These are phyloP conservation scores for Citrus sp. DNA, from an alignment of 345 rosid genomes.

Conservation along the genomic window DNA sequence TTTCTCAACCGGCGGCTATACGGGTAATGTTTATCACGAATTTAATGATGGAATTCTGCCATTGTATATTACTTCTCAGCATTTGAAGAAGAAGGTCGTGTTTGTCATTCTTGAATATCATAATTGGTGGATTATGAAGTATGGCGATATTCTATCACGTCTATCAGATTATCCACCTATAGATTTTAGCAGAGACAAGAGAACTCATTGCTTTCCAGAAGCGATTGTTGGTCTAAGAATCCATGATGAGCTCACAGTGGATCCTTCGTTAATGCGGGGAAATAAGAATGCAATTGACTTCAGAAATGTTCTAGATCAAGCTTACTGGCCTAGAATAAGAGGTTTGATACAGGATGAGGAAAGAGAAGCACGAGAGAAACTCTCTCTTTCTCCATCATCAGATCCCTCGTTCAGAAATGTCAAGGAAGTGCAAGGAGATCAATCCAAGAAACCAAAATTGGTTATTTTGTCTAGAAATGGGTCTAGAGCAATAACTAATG, in stretches of 20 bases:
- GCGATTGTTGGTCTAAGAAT: constrained; percentile 72
- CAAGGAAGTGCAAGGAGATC: constrained; percentile 6
- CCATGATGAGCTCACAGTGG: constrained; percentile 67
- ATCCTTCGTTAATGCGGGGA: constrained; percentile 37
- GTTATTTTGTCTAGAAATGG: constrained; percentile 63
- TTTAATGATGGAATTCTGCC: constrained; percentile 85
- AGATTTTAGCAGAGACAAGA: constrained; percentile 56
- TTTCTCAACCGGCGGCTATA: constrained; percentile 85
- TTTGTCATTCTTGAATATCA: constrained; percentile 81
- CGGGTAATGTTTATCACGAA: constrained; percentile 81
- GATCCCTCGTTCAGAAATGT: background rate
- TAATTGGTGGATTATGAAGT: constrained; percentile 80
- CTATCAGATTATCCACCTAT: constrained; percentile 55
- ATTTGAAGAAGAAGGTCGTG: constrained; percentile 61
- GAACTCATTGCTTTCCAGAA: constrained; percentile 79
- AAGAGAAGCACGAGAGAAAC: constrained; percentile 27
- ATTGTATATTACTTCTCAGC: constrained; percentile 71
- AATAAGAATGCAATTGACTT: constrained; percentile 58
- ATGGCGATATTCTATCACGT: constrained; percentile 52
- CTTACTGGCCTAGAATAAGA: constrained; percentile 50
- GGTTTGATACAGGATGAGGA: constrained; percentile 49
- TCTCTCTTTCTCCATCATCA: constrained; percentile 19
- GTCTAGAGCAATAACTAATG: constrained; percentile 64
- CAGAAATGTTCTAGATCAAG: constrained; percentile 51
- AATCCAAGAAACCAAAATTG: constrained; percentile 51